Conservation (phyloP, 164 flowering plant genomes). For the Annona cherimola region DNA sequence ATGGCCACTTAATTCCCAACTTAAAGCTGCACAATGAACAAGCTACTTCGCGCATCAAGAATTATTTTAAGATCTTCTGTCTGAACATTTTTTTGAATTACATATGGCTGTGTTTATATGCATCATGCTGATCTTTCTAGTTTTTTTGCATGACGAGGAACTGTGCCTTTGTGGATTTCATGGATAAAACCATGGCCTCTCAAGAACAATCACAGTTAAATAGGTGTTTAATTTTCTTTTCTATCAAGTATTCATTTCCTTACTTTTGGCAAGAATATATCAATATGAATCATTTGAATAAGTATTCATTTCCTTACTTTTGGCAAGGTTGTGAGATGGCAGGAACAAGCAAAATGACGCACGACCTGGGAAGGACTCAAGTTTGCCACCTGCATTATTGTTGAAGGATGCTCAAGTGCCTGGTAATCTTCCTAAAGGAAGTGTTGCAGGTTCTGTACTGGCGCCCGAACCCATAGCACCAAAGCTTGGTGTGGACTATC, state of each 20-base stretch:
- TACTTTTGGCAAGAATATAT: background rate
- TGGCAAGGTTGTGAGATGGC: slow-evolving; percentile 24
- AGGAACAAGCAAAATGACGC: slow-evolving; percentile 26
- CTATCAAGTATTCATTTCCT: background rate
- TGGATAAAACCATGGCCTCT: slow-evolving; percentile 55
- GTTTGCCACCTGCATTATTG: slow-evolving; percentile 17
- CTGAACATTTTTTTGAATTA: background rate
- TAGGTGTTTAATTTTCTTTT: slow-evolving; percentile 38
- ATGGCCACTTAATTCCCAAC: background rate
- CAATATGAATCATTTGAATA: background rate
- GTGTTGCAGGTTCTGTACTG: slow-evolving; percentile 22
- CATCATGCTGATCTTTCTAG: background rate
- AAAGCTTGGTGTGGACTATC: slow-evolving; percentile 84
- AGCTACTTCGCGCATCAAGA: background rate
- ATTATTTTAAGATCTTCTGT: background rate
- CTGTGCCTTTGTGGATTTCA: slow-evolving; percentile 87
- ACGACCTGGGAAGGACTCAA: slow-evolving; percentile 23
- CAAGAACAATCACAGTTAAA: slow-evolving; percentile 79
- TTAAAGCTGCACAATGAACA: background rate
- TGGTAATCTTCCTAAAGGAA: slow-evolving; percentile 23
- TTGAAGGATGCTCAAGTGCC: slow-evolving; percentile 20
- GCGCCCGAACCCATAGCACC: slow-evolving; percentile 72
- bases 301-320: background rate
- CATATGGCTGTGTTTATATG: background rate
- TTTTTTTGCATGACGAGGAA: slow-evolving; percentile 53